Evolutionary conservation across 495 filamentous ascomycete species (phyloP).

Genomic region (Aspergillus ellipticus): DNA sequence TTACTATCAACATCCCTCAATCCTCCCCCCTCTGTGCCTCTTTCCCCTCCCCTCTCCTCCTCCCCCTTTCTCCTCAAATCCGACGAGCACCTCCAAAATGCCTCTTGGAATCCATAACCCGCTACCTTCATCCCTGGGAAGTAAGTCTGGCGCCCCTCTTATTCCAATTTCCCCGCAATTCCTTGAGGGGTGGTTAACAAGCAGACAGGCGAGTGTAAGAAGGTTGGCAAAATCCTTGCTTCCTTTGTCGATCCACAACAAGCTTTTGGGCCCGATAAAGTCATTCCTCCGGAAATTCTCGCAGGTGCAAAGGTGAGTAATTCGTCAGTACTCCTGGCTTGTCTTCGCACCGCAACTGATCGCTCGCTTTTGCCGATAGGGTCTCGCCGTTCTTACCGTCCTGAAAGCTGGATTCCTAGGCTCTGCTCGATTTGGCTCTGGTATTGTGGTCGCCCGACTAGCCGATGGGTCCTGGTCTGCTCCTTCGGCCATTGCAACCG

Average conservation of each 20-base stretch:
- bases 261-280: slow-evolving; percentile 93
- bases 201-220: slow-evolving; percentile 75
- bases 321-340: not conserved
- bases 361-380: slow-evolving; percentile 47
- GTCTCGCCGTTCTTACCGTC: slow-evolving; percentile 90
- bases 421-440: slow-evolving; percentile 87
- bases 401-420: slow-evolving; percentile 95
- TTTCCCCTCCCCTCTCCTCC: not conserved
- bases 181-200: slow-evolving; percentile 16
- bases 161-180: slow-evolving; percentile 38
- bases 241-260: slow-evolving; percentile 94
- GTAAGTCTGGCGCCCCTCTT: slow-evolving; percentile 37
- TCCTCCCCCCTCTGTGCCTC: slow-evolving; percentile 6
- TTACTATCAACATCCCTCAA: slow-evolving; percentile 18
- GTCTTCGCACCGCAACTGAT: slow-evolving; percentile 8
- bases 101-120: slow-evolving; percentile 66
- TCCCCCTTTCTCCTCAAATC: slow-evolving; percentile 4
- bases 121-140: slow-evolving; percentile 61
- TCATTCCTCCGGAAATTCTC: slow-evolving; percentile 90
- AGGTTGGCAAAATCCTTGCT: slow-evolving; percentile 86
- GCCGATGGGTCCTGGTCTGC: slow-evolving; percentile 91
- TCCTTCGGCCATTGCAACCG: slow-evolving; percentile 87
- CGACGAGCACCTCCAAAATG: slow-evolving; percentile 36
- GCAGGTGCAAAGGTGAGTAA: slow-evolving; percentile 79
- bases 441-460: slow-evolving; percentile 90